A percentile compares a stretch with the other conserved stretches of the same genome.
Conservation (phyloP, 2,329 filamentous ascomycete genomes). For the Thelonectria olida region DNA sequence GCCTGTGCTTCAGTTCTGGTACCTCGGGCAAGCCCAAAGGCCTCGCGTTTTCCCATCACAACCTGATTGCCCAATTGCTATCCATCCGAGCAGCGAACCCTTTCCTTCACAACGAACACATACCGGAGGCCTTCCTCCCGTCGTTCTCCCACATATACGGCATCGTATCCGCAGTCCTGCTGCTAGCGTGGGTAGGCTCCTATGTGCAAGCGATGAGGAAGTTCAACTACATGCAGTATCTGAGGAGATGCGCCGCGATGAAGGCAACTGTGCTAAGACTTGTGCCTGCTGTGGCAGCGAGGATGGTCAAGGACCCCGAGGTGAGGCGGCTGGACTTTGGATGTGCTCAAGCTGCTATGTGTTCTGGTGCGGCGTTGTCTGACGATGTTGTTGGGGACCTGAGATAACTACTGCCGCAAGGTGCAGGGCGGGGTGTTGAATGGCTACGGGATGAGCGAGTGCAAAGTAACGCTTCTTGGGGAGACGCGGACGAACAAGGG, state of each 20-base stretch:
- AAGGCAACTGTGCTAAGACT: constrained; percentile 33
- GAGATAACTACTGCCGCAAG: constrained; percentile 19
- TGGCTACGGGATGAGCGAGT: constrained; percentile 40
- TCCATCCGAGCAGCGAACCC: constrained; percentile 34
- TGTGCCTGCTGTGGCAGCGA: constrained; percentile 33
- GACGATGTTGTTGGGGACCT: constrained; percentile 27
- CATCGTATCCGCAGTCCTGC: constrained; percentile 31
- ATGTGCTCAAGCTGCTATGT: constrained; percentile 29
- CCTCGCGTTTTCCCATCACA: constrained; percentile 36
- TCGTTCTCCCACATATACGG: constrained; percentile 40
- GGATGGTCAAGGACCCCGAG: constrained; percentile 32
- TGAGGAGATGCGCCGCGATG: constrained; percentile 30
- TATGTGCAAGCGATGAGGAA: constrained; percentile 33
- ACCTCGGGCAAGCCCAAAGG: constrained; percentile 37
- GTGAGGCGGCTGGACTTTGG: constrained; percentile 25
- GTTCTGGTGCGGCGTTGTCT: constrained; percentile 32
- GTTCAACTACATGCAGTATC: constrained; percentile 32
- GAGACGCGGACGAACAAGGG: constrained; percentile 29
- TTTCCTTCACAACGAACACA: constrained; percentile 32
- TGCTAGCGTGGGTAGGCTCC: constrained; percentile 34
- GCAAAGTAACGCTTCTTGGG: constrained; percentile 31
- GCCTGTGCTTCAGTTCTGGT: constrained; percentile 37
- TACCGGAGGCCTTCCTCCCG: constrained; percentile 40
- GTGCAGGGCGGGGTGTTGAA: constrained; percentile 30
- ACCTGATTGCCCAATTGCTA: constrained; percentile 33